Evolutionary conservation across 2,329 filamentous ascomycete species (phyloP).

Genomic region (Colletotrichum plurivorum): DNA sequence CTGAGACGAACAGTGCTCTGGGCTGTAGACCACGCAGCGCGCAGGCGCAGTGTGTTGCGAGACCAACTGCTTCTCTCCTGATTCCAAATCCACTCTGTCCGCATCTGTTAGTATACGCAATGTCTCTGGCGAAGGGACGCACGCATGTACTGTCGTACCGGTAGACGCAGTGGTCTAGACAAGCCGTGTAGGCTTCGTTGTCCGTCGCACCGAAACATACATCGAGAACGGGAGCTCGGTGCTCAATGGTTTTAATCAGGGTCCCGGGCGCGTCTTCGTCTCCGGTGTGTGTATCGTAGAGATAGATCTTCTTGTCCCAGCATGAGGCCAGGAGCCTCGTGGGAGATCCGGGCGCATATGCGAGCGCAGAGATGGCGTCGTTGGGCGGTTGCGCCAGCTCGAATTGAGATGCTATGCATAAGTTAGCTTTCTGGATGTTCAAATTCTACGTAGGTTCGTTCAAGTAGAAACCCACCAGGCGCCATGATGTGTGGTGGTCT

Average conservation of each 20-base stretch:
- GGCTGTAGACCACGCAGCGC: slow-evolving; percentile 86
- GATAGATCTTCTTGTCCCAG: slow-evolving; percentile 93
- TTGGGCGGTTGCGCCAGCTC: slow-evolving; percentile 85
- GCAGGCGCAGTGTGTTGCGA: slow-evolving; percentile 86
- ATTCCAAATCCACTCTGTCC: slow-evolving; percentile 75
- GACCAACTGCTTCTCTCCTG: slow-evolving; percentile 79
- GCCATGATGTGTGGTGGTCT: slow-evolving; percentile 48
- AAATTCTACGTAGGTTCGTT: neutral
- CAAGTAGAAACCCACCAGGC: slow-evolving; percentile 52
- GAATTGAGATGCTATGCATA: slow-evolving; percentile 76
- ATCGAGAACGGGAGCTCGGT: slow-evolving; percentile 89
- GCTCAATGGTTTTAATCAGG: slow-evolving; percentile 81
- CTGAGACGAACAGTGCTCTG: slow-evolving; percentile 72
- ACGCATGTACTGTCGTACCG: slow-evolving; percentile 62
- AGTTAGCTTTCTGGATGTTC: no score
- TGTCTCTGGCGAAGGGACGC: neutral
- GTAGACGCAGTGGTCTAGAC: slow-evolving; percentile 89
- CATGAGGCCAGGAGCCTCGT: slow-evolving; percentile 89
- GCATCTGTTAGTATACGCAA: neutral
- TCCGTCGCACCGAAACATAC: slow-evolving; percentile 90
- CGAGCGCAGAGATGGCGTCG: slow-evolving; percentile 89
- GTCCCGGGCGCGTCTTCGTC: slow-evolving; percentile 71
- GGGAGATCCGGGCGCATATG: slow-evolving; percentile 84
- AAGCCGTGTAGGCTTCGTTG: slow-evolving; percentile 86
- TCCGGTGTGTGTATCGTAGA: slow-evolving; percentile 80